Evolutionary conservation across 139 green algal genomes (phyloP).

Genomic region (Pseudopediastrum boryanum): DNA sequence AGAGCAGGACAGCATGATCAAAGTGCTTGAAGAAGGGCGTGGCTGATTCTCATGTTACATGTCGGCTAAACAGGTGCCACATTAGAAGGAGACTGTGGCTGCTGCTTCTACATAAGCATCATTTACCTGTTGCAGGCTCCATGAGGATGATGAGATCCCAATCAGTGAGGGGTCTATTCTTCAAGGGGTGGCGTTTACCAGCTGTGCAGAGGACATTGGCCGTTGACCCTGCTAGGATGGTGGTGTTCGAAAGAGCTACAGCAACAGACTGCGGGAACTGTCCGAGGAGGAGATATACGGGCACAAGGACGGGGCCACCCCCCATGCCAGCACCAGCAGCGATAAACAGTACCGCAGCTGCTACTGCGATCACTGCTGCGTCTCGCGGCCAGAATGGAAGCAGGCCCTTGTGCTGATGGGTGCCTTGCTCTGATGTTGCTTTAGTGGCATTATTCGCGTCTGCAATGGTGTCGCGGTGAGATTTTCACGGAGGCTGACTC

Average conservation of each 20-base stretch:
- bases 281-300: constrained; percentile 27
- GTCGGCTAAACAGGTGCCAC: neutral
- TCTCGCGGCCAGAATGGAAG: too few relatives aligned
- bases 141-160: constrained; percentile 45
- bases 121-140: constrained; percentile 39
- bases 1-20: neutral
- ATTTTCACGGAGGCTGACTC: too few relatives aligned
- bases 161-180: constrained; percentile 35
- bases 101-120: constrained; percentile 26
- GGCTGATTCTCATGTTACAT: neutral
- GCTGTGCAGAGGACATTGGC: constrained; percentile 33
- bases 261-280: neutral
- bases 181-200: constrained; percentile 22
- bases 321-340: constrained; percentile 32
- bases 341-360: too few relatives aligned
- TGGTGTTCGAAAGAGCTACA: constrained; percentile 41
- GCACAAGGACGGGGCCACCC: constrained; percentile 36
- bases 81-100: neutral
- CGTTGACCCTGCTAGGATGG: constrained; percentile 31
- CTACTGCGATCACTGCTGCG: too few relatives aligned
- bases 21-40: neutral
- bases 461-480: too few relatives aligned
- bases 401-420: too few relatives aligned
- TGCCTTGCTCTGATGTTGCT: too few relatives aligned
- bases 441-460: too few relatives aligned